Conservation (phyloP, 805 yeast genomes). For the Candida gorgasii region DNA sequence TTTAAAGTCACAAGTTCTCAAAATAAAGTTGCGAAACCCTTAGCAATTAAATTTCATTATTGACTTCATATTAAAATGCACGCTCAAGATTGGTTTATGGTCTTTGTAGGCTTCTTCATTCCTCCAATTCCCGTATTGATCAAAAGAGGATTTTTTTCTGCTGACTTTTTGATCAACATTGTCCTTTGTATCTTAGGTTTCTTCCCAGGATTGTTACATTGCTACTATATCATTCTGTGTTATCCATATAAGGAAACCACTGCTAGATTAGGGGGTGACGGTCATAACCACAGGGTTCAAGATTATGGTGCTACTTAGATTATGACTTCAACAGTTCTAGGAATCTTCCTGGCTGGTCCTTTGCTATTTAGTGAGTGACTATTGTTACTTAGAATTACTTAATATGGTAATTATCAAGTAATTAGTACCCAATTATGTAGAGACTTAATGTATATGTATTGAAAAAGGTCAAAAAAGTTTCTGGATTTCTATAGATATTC, state of each 20-base stretch:
- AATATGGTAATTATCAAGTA: no score
- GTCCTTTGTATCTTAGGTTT: slow-evolving; percentile 70
- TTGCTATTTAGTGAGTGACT: no score
- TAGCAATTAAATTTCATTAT: neutral
- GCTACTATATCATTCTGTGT: slow-evolving; percentile 74
- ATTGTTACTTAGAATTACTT: no score
- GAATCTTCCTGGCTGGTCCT: no score
- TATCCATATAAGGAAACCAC: slow-evolving; percentile 52
- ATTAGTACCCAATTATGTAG: no score
- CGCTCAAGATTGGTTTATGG: slow-evolving; percentile 61
- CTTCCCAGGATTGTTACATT: slow-evolving; percentile 75
- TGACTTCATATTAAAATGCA: slow-evolving; percentile 26
- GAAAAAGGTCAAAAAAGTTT: no score
- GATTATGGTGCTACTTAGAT: slow-evolving; percentile 14
- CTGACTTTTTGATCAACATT: slow-evolving; percentile 68
- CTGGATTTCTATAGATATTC: no score
- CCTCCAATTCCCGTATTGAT: slow-evolving; percentile 81
- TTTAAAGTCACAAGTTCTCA: no score
- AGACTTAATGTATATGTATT: no score
- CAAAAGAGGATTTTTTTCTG: slow-evolving; percentile 71
- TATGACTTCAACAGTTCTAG: no score
- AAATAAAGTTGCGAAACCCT: neutral
- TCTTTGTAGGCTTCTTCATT: slow-evolving; percentile 63
- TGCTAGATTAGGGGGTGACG: slow-evolving; percentile 31
- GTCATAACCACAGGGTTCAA: slow-evolving; percentile 24